Percentiles rank a stretch among this genome's conserved stretches.
These are phyloP conservation scores for Populus euphratica DNA, from an alignment of 345 rosid genomes.

Conservation along the genomic window DNA sequence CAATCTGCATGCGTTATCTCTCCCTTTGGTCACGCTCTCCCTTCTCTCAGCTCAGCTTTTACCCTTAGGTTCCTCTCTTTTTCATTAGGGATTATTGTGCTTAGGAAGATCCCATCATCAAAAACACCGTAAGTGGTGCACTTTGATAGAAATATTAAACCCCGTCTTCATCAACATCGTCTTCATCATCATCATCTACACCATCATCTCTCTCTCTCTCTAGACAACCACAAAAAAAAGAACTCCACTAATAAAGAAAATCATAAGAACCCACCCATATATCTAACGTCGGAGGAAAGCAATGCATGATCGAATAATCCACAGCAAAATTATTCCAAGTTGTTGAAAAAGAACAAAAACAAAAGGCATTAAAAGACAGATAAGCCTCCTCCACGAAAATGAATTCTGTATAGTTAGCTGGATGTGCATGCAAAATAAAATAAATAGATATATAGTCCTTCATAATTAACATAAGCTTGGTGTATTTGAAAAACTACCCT, in stretches of 20 bases:
- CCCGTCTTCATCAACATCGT: slow-evolving; percentile 27
- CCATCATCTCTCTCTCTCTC: not conserved
- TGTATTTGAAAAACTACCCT: not conserved
- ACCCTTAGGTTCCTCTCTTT: not conserved
- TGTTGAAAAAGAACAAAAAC: slow-evolving; percentile 32
- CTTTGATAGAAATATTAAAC: slow-evolving; percentile 35
- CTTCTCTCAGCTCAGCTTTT: slow-evolving; percentile 36
- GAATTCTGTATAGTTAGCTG: slow-evolving; percentile 21
- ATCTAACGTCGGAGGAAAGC: slow-evolving; percentile 79
- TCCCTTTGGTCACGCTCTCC: slow-evolving; percentile 63
- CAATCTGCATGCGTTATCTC: slow-evolving; percentile 35
- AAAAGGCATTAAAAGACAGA: slow-evolving; percentile 38
- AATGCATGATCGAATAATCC: slow-evolving; percentile 80
- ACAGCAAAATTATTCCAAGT: slow-evolving; percentile 62
- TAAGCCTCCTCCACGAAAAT: slow-evolving; percentile 12
- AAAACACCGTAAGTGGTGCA: slow-evolving; percentile 44
- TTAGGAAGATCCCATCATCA: slow-evolving; percentile 18
- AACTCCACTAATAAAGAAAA: not conserved
- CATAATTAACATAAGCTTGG: not conserved
- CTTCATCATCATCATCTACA: slow-evolving; percentile 16
- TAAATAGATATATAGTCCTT: not conserved
- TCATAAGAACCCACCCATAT: not conserved
- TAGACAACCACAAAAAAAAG: not conserved
- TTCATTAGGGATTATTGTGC: slow-evolving; percentile 14
- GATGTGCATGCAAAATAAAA: slow-evolving; percentile 34